Evolutionary conservation across 2,329 filamentous ascomycete species (phyloP), one percentile per base, ranked within the genome.

Genomic region (Penicillium sp.): DNA sequence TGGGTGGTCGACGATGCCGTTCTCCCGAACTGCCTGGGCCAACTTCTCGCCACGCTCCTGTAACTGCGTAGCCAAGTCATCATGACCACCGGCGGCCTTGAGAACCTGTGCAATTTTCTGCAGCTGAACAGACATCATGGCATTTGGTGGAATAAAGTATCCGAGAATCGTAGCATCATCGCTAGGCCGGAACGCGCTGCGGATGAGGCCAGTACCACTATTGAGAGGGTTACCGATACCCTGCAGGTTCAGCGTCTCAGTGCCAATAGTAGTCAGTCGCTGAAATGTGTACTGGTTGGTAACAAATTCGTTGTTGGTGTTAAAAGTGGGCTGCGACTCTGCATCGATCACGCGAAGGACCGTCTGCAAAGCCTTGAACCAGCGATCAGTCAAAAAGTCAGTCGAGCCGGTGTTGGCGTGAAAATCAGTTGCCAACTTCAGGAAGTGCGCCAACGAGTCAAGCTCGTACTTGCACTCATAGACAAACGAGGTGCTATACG

Each of bases 391-490:
- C 25, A 97, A 61, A 60, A 94, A 96, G 1, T 84, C 83, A 1
- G 77, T 84, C 0, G 87, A 91, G 2, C 77, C 77, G 0, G 88
- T 94, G 58, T 87, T 78, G 26, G 85, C 80, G 68, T 93, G 77
- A 67, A 94, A 97, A 54, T 95, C 83, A 57, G 95, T 96, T 13
- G 77, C 80, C 2, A 98, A 71, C 0, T 86, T 81, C 4, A 98
- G 76, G 64, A 98, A 98, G 60, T 94, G 84, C 0, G 90, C 93
- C 0, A 98, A 75, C 7, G 90, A 96, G 68, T 98, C 93, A 15
- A 98, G 81, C 71, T 98, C 93, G 67, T 97, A 98, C 69, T 98
- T 98, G 79, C 93, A 98, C 68, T 98, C 93, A 51, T 96, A 98
- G 3, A 98, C 93, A 33, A 83, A 79, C 0, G 76, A 79, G 0